Evolutionary conservation across 2,329 filamentous ascomycete species (phyloP), one percentile per base, ranked within the genome.

Genomic region (Botrytis medusae): DNA sequence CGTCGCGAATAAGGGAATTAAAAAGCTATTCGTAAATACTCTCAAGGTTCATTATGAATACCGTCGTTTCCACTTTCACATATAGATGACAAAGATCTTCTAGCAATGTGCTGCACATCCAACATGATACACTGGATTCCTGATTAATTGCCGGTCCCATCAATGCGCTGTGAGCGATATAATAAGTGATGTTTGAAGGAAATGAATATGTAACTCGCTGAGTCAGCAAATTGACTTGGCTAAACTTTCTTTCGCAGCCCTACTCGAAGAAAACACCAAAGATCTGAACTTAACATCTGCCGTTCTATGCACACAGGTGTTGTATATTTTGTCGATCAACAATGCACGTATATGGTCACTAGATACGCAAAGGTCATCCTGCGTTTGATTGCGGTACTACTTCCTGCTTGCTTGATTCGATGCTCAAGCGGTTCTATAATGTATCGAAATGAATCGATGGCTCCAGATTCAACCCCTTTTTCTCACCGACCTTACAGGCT

Each of bases 141-240:
- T 57, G n/a, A 42, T 37, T 69, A 37, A 20, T 29, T 22, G n/a
- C 29, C 29, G n/a, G 65, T 57, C 29, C 4, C 34, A 68, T 68
- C 48, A 42, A 68, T 68, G 65, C 46, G 64, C 48, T 4, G 16
- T 32, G 65, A 54, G 34, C 29, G 34, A 57, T 29, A 29, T 9
- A 32, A 9, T 57, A 29, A 57, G n/a, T 57, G 60, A 68, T 1
- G 48, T 57, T 57, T 68, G 48, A 57, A 34, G 48, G 37, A 69
- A 68, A 68, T 68, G 64, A 29, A 20, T 9, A 20, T 32, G 34
- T 57, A 25, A n/a, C 48, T 42, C n/a, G 65, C 65, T 59, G 57
- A 57, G 65, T 69, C 65, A 69, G 48, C 48, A 8, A 29, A 32
- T 0, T 44, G n/a, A 37, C n/a, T 44, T 57, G 3, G 65, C 32